Conservation (phyloP, 2,329 filamentous ascomycete species). For the Kalmusia sp. region DNA sequence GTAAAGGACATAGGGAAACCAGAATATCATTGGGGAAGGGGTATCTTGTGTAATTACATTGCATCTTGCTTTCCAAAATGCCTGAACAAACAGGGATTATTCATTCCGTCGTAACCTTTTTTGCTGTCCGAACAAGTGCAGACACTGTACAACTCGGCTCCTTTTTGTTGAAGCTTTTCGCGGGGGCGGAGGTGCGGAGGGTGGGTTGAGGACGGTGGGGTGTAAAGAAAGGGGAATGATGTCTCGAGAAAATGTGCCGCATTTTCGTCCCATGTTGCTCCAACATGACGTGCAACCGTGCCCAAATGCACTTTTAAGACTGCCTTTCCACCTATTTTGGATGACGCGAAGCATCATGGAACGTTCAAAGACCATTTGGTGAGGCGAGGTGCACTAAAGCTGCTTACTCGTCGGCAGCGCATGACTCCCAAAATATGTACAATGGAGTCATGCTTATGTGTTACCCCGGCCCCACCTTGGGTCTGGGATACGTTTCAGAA, state of each 20-base stretch:
- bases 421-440: slow-evolving; percentile 17
- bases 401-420: background rate
- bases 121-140: background rate
- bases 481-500: slow-evolving; percentile 27
- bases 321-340: background rate
- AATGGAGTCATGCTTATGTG: slow-evolving; percentile 9
- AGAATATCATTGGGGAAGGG: slow-evolving; percentile 31
- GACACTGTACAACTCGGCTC: background rate
- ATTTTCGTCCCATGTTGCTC: background rate
- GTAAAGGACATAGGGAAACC: no score
- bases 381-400: background rate
- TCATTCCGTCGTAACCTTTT: background rate
- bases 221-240: slow-evolving; percentile 1
- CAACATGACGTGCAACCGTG: background rate
- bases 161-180: background rate
- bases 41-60: slow-evolving; percentile 38
- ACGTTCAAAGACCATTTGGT: no score
- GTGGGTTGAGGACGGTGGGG: background rate
- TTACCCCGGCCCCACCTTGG: slow-evolving; percentile 7
- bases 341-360: no score
- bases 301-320: background rate
- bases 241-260: background rate
- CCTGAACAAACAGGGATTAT: slow-evolving; percentile 11
- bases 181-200: background rate
- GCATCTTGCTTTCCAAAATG: slow-evolving; percentile 9